These are phyloP conservation scores for Sabuloglossum arenarium DNA, from an alignment of 495 filamentous ascomycete genomes.

Conservation along the genomic window DNA sequence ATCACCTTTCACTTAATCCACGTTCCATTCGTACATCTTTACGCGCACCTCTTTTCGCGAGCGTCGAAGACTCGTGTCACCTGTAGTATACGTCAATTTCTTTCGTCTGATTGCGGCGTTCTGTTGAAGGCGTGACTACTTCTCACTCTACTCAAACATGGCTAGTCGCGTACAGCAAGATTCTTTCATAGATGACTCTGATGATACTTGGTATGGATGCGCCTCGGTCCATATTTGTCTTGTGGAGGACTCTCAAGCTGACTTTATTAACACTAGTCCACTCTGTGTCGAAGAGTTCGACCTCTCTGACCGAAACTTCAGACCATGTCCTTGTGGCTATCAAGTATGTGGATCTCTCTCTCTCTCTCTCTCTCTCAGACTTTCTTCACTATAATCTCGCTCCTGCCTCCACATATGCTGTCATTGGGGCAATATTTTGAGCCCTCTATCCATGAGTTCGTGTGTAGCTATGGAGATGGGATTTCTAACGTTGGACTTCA, in stretches of 20 bases:
- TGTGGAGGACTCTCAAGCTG: neutral
- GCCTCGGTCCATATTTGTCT: neutral
- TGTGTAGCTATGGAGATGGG: neutral
- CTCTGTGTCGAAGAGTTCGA: conserved; percentile 99
- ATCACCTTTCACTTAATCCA: neutral
- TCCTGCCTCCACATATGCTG: neutral
- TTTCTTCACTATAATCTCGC: neutral
- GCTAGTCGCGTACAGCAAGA: conserved; percentile 56
- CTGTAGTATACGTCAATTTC: neutral
- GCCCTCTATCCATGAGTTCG: neutral
- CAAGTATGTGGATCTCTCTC: conserved; percentile 38
- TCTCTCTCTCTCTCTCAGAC: neutral
- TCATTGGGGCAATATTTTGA: neutral
- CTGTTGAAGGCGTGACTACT: neutral
- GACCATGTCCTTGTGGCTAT: conserved; percentile 93
- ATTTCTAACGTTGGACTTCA: conserved; percentile 2
- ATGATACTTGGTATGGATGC: conserved; percentile 60
- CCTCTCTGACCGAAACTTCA: conserved; percentile 90
- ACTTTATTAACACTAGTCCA: conserved; percentile 35
- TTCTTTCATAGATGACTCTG: conserved; percentile 92
- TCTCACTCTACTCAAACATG: conserved; percentile 24
- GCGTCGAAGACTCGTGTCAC: neutral
- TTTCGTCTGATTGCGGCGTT: neutral
- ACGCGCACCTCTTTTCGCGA: conserved; percentile 1
- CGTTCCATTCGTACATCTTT: neutral